These are phyloP conservation scores for Dactylellina leptospora DNA, from an alignment of 2,329 filamentous ascomycete genomes.

Conservation along the genomic window DNA sequence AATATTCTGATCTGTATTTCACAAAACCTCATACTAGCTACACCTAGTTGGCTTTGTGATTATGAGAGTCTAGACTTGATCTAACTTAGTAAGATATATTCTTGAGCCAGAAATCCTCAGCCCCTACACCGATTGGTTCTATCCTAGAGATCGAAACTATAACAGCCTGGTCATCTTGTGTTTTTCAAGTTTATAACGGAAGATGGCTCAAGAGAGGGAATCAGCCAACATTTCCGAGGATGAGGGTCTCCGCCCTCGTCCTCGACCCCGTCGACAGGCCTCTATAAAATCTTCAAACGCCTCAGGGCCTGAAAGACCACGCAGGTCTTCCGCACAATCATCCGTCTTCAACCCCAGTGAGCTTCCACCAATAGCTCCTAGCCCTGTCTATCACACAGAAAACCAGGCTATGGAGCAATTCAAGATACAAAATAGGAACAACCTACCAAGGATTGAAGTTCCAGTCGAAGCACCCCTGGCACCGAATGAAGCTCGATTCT, in stretches of 20 bases:
- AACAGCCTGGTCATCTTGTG: no score
- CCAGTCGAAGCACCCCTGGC: constrained; percentile 7
- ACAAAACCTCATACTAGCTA: neutral
- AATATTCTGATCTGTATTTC: neutral
- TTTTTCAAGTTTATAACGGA: no score
- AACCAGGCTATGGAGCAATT: constrained; percentile 19
- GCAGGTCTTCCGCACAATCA: constrained; percentile 33
- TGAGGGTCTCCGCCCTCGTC: constrained; percentile 20
- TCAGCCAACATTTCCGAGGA: constrained; percentile 23
- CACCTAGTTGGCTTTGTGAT: neutral
- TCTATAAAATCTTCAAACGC: constrained; percentile 14
- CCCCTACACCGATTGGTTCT: no score
- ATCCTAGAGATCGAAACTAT: no score
- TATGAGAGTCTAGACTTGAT: neutral
- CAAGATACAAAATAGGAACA: neutral
- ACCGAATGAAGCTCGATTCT: constrained; percentile 14
- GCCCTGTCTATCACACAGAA: constrained; percentile 34
- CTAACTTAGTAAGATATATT: neutral
- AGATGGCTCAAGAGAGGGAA: constrained; percentile 16
- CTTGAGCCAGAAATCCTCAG: no score
- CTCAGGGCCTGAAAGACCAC: constrained; percentile 16
- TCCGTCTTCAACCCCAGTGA: constrained; percentile 10
- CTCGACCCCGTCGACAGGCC: constrained; percentile 24
- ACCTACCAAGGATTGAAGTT: neutral
- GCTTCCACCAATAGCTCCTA: constrained; percentile 28